Evolutionary conservation across 1,284 basidiomycete genomes (phyloP), one percentile per base, ranked within the genome.

Genomic region (Malassezia sympodialis): DNA sequence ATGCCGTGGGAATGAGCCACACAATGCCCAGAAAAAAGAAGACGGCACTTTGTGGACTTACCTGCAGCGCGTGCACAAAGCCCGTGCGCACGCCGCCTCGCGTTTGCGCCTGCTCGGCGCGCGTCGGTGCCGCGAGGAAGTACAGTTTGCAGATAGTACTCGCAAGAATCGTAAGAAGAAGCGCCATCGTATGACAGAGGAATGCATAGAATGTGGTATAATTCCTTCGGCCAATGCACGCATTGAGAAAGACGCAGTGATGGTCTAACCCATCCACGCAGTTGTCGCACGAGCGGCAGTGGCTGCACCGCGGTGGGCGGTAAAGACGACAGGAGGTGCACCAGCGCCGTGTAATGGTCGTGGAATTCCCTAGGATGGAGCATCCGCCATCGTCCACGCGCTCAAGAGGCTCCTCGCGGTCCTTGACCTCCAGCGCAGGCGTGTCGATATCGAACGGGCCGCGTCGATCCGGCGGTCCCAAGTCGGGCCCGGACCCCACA

Each of bases 201-300:
- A 75, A 73, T 10, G 65, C 64, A 52, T 72, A 63, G 42, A 75
- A 75, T 3, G 61, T 42, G n/a, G 66, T 57, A 49, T 75, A 75
- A 58, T 75, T 75, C 12, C 73, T 53, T 6, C 67, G 58, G 1
- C 71, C 73, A 27, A 75, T 69, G 45, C 73, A 75, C 17, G 63
- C 69, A 57, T 75, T 75, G 19, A 75, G 61, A 34, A 72, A 75
- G 24, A 66, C 70, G 53, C 73, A 75, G 49, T 75, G 73, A 55
- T 75, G 73, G 44, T 75, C 73, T 44, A 75, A 68, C 35, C 63
- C 63, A 26, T 74, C 70, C 8, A 75, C 68, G 50, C 73, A 75
- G 51, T 72, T 72, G 40, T 75, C 69, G 59, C 73, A 75, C 2
- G 69, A 59, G 10, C 73, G 54, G 46, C 73, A 75, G 46, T 75